Evolutionary conservation across 495 filamentous ascomycete genomes (phyloP).

Genomic region (Podospora comata): DNA sequence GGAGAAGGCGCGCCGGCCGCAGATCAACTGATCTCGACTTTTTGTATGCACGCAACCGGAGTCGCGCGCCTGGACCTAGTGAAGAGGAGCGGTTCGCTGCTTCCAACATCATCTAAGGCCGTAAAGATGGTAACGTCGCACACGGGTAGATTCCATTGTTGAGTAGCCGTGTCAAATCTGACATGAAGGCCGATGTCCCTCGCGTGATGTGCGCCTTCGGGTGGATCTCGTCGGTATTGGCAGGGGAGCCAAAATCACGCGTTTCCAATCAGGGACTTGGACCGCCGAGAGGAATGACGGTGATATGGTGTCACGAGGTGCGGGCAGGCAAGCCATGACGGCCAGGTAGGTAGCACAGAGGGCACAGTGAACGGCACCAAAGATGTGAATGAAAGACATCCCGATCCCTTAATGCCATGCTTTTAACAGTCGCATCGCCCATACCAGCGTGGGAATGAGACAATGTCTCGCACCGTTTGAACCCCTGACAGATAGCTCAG

Average conservation of each 20-base stretch:
- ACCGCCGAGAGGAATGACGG: background rate
- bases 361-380: constrained; percentile 24
- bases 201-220: background rate
- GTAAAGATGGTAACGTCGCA: constrained; percentile 24
- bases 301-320: constrained; percentile 9
- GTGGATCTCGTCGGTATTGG: constrained; percentile 9
- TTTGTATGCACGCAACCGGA: constrained; percentile 20
- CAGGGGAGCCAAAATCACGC: constrained; percentile 13
- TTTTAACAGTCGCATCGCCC: constrained; percentile 86
- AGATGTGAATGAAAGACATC: background rate
- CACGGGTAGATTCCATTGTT: constrained; percentile 14
- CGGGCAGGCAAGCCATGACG: constrained; percentile 37
- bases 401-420: constrained; percentile 10
- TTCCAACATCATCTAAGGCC: constrained; percentile 24
- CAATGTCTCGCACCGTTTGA: constrained; percentile 78
- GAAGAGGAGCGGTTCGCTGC: constrained; percentile 4
- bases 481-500: constrained; percentile 82
- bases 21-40: constrained; percentile 11
- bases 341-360: constrained; percentile 30
- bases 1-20: background rate
- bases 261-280: background rate
- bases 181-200: background rate
- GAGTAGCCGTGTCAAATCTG: constrained; percentile 17
- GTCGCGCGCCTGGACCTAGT: background rate
- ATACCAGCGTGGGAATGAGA: constrained; percentile 85